Percentiles rank a stretch among this genome's conserved stretches.
Conservation (phyloP, 2,329 filamentous ascomycete species). For the Knufia petricola region DNA sequence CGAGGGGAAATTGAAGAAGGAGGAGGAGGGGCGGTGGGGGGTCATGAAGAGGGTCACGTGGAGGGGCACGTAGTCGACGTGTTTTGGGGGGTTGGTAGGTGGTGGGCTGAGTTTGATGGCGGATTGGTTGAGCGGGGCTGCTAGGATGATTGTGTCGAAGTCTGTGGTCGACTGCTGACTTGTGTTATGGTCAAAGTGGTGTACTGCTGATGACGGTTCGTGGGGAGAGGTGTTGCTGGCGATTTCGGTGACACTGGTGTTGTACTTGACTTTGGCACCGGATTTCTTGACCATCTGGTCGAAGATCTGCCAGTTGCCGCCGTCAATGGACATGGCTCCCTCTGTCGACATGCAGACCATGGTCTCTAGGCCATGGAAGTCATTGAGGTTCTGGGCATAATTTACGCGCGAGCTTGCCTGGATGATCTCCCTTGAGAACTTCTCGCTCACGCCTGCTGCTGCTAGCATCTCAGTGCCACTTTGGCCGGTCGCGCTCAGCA, state of each 20-base stretch:
- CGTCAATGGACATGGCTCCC: slow-evolving; percentile 66
- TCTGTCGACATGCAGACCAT: slow-evolving; percentile 89
- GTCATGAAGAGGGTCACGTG: slow-evolving; percentile 87
- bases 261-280: slow-evolving; percentile 50
- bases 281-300: slow-evolving; percentile 64
- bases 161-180: too few relatives aligned
- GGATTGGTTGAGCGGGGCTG: slow-evolving; percentile 73
- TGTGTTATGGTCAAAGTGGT: too few relatives aligned
- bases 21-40: slow-evolving; percentile 58
- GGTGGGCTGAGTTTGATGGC: slow-evolving; percentile 47
- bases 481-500: slow-evolving; percentile 55
- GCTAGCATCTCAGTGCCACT: slow-evolving; percentile 66
- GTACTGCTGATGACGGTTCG: too few relatives aligned
- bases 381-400: slow-evolving; percentile 79
- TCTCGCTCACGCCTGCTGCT: slow-evolving; percentile 54
- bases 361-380: slow-evolving; percentile 79
- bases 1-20: slow-evolving; percentile 57
- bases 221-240: too few relatives aligned
- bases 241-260: slow-evolving; percentile 60
- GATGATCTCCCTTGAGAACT: slow-evolving; percentile 70
- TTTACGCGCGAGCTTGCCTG: slow-evolving; percentile 90
- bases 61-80: slow-evolving; percentile 69
- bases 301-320: slow-evolving; percentile 94
- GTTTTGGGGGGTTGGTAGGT: slow-evolving; percentile 54
- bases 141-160: slow-evolving; percentile 76